Percentiles rank a stretch among this genome's conserved stretches.
Evolutionary conservation across 2,329 filamentous ascomycete genomes (phyloP).

Genomic region (Waltergamsia citrina): DNA sequence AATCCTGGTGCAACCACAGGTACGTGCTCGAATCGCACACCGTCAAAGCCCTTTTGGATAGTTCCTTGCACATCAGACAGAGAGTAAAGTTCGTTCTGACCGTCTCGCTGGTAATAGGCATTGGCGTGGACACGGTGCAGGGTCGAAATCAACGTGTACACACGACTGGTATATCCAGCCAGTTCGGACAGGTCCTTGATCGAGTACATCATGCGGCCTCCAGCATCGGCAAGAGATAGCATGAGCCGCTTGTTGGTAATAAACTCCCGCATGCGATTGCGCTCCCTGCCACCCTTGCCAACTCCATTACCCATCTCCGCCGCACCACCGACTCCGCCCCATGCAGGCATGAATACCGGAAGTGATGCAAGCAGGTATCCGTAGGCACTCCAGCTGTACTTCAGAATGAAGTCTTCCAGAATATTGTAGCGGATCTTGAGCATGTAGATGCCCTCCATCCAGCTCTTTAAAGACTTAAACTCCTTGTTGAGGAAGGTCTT

Average conservation of each 20-base stretch:
- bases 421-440: conserved; percentile 98
- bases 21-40: conserved; percentile 85
- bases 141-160: conserved; percentile 92
- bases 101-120: conserved; percentile 64
- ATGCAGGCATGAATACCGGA: conserved; percentile 87
- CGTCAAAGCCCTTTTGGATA: conserved; percentile 88
- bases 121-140: conserved; percentile 88
- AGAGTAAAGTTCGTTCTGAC: conserved; percentile 74
- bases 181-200: conserved; percentile 97
- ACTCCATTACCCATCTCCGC: conserved; percentile 50
- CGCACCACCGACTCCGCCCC: conserved; percentile 74
- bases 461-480: conserved; percentile 84
- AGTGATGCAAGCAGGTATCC: conserved; percentile 90
- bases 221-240: conserved; percentile 92
- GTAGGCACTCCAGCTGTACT: conserved; percentile 98
- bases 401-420: conserved; percentile 93
- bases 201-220: conserved; percentile 98
- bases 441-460: conserved; percentile 98
- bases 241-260: conserved; percentile 98
- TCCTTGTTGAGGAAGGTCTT: conserved; percentile 85
- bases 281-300: conserved; percentile 54
- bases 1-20: conserved; percentile 83
- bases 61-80: conserved; percentile 89
- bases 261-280: conserved; percentile 92
- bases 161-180: conserved; percentile 89